Percentiles rank a stretch among this genome's conserved stretches.
Conservation (phyloP, 441 rosid species). For the Eruca vesicaria region DNA sequence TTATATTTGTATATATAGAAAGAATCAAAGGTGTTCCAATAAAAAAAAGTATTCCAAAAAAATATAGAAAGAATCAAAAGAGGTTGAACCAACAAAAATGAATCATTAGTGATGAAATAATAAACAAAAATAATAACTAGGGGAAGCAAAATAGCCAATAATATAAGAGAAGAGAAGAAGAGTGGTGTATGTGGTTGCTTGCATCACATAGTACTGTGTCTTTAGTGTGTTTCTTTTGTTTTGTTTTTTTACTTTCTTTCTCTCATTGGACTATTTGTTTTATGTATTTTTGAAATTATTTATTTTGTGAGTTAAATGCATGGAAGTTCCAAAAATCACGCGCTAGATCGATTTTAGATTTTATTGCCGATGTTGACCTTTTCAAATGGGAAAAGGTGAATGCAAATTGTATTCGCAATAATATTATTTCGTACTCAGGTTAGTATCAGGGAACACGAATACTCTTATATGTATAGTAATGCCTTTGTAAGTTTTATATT, state of each 20-base stretch:
- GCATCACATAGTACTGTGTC: conserved; percentile 54
- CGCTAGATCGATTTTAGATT: conserved; percentile 13
- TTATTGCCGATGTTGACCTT: conserved; percentile 34
- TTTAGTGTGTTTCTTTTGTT: conserved; percentile 29
- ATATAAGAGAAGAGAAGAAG: conserved; percentile 25
- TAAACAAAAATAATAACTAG: neutral
- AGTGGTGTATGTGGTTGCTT: conserved; percentile 46
- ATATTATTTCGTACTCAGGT: neutral
- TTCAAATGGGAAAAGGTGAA: neutral
- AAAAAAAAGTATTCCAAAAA: neutral
- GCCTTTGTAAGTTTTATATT: neutral
- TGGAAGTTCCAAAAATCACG: conserved; percentile 34
- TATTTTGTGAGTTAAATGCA: conserved; percentile 24
- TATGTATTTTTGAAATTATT: neutral
- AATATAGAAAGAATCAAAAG: conserved; percentile 5
- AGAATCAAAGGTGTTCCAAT: conserved; percentile 24
- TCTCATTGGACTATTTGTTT: neutral
- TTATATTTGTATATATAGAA: conserved; percentile 34
- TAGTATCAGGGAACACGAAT: neutral
- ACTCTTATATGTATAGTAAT: neutral
- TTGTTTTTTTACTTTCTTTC: neutral
- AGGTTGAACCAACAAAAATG: neutral
- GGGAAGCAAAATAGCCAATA: conserved; percentile 15
- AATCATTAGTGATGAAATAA: neutral
- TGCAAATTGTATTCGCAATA: conserved; percentile 1